Percentiles rank a stretch among this genome's conserved stretches.
Evolutionary conservation across 2,329 filamentous ascomycete genomes (phyloP).

Genomic region (Pseudogymnoascus sp.): DNA sequence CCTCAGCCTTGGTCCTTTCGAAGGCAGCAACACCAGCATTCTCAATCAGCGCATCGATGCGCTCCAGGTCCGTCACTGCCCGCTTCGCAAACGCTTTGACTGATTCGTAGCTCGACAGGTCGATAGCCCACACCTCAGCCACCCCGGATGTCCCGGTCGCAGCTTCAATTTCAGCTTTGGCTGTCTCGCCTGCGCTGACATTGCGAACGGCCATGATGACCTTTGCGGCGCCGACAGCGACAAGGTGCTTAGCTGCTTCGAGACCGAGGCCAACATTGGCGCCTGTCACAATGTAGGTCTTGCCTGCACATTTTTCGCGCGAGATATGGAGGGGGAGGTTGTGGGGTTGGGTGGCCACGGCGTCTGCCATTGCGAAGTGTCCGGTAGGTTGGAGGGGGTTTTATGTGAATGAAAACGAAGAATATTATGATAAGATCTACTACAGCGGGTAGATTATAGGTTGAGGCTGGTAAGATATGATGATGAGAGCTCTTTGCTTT

Average conservation of each 20-base stretch:
- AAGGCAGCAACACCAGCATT: constrained; percentile 17
- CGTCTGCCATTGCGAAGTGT: background rate
- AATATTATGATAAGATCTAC: background rate
- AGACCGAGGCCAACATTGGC: constrained; percentile 35
- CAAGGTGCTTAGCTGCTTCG: constrained; percentile 31
- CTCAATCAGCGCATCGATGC: constrained; percentile 15
- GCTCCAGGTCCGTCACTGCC: constrained; percentile 12
- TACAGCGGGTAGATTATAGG: background rate
- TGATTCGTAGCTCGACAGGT: constrained; percentile 16
- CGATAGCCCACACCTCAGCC: constrained; percentile 17
- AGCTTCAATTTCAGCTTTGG: constrained; percentile 29
- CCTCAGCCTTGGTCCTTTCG: constrained; percentile 19
- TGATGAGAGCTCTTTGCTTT: background rate
- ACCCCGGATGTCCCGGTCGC: constrained; percentile 9
- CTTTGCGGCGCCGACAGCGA: constrained; percentile 29
- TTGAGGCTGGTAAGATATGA: background rate
- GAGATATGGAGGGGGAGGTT: constrained; percentile 12
- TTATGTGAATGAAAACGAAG: background rate
- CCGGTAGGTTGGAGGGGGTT: no score
- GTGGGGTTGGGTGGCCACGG: constrained; percentile 4
- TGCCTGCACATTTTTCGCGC: constrained; percentile 9
- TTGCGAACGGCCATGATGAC: constrained; percentile 33
- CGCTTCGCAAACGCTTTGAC: constrained; percentile 11
- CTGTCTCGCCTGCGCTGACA: constrained; percentile 28
- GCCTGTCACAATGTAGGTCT: constrained; percentile 28